A percentile compares a stretch with the other conserved stretches of the same genome.
Evolutionary conservation across 192 early-diverging fungal genomes (phyloP).

Genomic region (Dissophora ornata): DNA sequence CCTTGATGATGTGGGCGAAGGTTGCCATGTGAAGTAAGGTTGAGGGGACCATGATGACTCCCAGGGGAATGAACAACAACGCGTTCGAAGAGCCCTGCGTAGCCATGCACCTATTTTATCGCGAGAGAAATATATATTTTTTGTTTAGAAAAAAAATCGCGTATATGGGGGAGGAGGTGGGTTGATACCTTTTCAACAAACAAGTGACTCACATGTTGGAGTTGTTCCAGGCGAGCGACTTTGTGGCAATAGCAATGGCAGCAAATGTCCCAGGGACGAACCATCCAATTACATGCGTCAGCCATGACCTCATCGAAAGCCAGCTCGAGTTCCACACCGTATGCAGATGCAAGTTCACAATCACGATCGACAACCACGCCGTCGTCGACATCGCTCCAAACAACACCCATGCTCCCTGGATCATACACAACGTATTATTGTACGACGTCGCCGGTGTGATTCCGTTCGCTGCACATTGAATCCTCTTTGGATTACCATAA

Average conservation of each 20-base stretch:
- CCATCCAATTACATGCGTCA: constrained; percentile 60
- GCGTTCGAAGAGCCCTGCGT: constrained; percentile 23
- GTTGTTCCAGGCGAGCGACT: constrained; percentile 60
- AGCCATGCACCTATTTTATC: constrained; percentile 47
- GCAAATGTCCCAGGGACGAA: constrained; percentile 56
- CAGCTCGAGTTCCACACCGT: constrained; percentile 65
- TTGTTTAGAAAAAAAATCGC: too few species aligned
- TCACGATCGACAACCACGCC: constrained; percentile 59
- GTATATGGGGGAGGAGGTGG: constrained; percentile 22
- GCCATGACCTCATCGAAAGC: constrained; percentile 51
- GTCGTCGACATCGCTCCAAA: constrained; percentile 58
- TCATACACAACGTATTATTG: constrained; percentile 56
- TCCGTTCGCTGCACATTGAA: constrained; percentile 58
- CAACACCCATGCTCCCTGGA: constrained; percentile 61
- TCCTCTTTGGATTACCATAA: constrained; percentile 51
- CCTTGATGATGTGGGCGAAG: constrained; percentile 60
- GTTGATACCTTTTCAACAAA: not conserved
- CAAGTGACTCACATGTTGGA: constrained; percentile 53
- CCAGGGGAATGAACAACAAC: constrained; percentile 61
- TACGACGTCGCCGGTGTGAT: constrained; percentile 47
- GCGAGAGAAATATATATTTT: too few species aligned
- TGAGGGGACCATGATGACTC: constrained; percentile 55
- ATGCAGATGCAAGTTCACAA: constrained; percentile 59
- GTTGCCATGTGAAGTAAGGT: constrained; percentile 60
- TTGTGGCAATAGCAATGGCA: constrained; percentile 51